Evolutionary conservation across 2,329 filamentous ascomycete genomes (phyloP), one percentile per base, ranked within the genome.

Genomic region (Botrytis tulipae): DNA sequence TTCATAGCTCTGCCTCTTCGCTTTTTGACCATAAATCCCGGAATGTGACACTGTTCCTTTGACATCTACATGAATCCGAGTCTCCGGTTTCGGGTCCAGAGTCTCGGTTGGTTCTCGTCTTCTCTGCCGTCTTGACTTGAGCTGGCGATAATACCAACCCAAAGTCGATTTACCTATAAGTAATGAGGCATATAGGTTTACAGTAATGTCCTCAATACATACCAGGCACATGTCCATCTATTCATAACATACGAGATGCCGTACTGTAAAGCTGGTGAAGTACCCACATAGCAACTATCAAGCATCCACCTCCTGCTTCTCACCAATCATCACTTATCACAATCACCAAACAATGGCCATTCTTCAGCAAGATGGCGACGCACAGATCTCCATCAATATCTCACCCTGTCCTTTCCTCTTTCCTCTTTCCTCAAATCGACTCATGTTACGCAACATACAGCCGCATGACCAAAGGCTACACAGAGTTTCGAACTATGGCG

Each of bases 301-400:
- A 68, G 16, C 48, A 29, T 32, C 61, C 20, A 9, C 32, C 35
- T 37, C 37, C 22, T 9, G 22, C 8, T 9, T 16, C 18, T 12
- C 37, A 32, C 66, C 51, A 59, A 42, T 69, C 66, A 42, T 20
- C 66, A 57, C 51, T 10, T 40, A 32, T 69, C 48, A 32, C 4
- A 57, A 69, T 12, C 20, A 57, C n/a, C 66, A 57, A 57, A 59
- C 48, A 57, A 57, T 32, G 18, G 48, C 66, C 66, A 42, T 57
- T 59, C 66, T 59, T 69, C 62, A 72, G 62, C 62, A 60, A 72
- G 70, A 72, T 72, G 70, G 70, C 70, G 62, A 72, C 40, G 70
- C 12, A 72, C 70, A 72, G 70, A 72, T 68, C 62, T 59, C 70
- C 62, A 59, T 51, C 62, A 68, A 72, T 57, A 66, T 67, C 51